phyloP scores from a whole-genome alignment of 2,329 filamentous ascomycete species.

The Plenodomus tracheiphilus region DNA sequence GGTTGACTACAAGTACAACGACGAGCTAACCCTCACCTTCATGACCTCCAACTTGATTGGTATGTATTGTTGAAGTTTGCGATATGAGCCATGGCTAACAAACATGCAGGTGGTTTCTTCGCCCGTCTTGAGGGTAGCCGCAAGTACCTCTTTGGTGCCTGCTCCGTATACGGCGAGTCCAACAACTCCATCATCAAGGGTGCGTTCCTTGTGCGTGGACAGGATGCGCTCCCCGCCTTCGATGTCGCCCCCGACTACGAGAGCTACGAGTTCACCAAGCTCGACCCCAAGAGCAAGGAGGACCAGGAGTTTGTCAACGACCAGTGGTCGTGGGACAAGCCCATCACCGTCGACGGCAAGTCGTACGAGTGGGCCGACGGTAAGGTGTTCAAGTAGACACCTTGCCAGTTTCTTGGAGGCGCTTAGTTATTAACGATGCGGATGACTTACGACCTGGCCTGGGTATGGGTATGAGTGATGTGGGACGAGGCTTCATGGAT shows the following conservation, averaged over 20 bases:
- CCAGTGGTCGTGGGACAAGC: slow-evolving; percentile 91
- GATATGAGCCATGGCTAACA: slow-evolving; percentile 14
- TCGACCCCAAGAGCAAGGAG: slow-evolving; percentile 83
- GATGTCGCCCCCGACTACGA: slow-evolving; percentile 97
- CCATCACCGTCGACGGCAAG: slow-evolving; percentile 80
- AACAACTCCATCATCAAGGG: slow-evolving; percentile 91
- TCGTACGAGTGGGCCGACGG: slow-evolving; percentile 84
- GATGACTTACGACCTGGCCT: slow-evolving; percentile 41
- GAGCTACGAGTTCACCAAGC: slow-evolving; percentile 95
- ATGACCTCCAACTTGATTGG: slow-evolving; percentile 98
- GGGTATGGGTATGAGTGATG: slow-evolving; percentile 28
- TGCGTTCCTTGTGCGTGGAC: slow-evolving; percentile 92
- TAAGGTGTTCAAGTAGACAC: slow-evolving; percentile 96
- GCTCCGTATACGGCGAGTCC: slow-evolving; percentile 85
- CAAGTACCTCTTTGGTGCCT: slow-evolving; percentile 95
- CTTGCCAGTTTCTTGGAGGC: slow-evolving; percentile 15
- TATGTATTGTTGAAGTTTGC: slow-evolving; percentile 33
- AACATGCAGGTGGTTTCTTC: slow-evolving; percentile 77
- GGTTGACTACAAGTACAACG: slow-evolving; percentile 98
- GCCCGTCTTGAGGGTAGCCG: slow-evolving; percentile 93
- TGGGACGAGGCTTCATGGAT: slow-evolving; percentile 31
- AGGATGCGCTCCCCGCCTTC: slow-evolving; percentile 84
- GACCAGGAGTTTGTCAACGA: slow-evolving; percentile 85
- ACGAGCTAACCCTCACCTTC: slow-evolving; percentile 95
- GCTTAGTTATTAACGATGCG: slow-evolving; percentile 35